Evolutionary conservation across 495 filamentous ascomycete species (phyloP).

Genomic region (Cercophora scortea): DNA sequence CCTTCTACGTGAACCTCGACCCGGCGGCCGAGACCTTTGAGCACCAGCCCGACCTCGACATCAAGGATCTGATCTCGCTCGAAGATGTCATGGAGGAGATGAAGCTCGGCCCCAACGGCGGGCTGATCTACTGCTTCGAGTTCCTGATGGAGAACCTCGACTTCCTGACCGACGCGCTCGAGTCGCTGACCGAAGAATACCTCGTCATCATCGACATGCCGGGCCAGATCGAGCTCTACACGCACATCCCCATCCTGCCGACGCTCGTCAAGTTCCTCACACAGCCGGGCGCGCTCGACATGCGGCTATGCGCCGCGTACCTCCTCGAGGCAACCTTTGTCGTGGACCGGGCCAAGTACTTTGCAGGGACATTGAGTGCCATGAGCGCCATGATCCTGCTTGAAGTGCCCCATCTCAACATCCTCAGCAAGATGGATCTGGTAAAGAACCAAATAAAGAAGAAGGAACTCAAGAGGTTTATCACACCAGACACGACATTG

Average conservation of each 20-base stretch:
- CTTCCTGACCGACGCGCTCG: conserved; percentile 81
- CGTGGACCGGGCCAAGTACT: conserved; percentile 92
- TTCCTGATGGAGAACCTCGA: conserved; percentile 93
- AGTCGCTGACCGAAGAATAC: conserved; percentile 86
- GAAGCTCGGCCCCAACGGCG: conserved; percentile 87
- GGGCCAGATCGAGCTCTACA: conserved; percentile 97
- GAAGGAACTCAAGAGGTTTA: conserved; percentile 77
- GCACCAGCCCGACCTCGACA: conserved; percentile 90
- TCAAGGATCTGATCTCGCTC: conserved; percentile 90
- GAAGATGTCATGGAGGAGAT: conserved; percentile 99
- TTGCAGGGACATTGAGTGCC: conserved; percentile 86
- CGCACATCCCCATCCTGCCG: conserved; percentile 87
- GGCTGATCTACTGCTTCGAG: conserved; percentile 96
- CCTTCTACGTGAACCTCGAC: conserved; percentile 96
- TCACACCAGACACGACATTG: conserved; percentile 71
- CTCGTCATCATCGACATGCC: conserved; percentile 98
- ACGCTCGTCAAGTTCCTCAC: conserved; percentile 76
- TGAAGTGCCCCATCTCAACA: conserved; percentile 89
- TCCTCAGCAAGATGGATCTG: conserved; percentile 95
- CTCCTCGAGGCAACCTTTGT: conserved; percentile 93
- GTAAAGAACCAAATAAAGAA: conserved; percentile 74
- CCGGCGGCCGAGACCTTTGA: conserved; percentile 89
- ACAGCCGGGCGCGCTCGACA: conserved; percentile 69
- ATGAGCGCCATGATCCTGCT: conserved; percentile 99
- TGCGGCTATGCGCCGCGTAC: conserved; percentile 91